Evolutionary conservation across 2,329 filamentous ascomycete species (phyloP), one percentile per base, ranked within the genome.

Genomic region (Talaromyces sp.): DNA sequence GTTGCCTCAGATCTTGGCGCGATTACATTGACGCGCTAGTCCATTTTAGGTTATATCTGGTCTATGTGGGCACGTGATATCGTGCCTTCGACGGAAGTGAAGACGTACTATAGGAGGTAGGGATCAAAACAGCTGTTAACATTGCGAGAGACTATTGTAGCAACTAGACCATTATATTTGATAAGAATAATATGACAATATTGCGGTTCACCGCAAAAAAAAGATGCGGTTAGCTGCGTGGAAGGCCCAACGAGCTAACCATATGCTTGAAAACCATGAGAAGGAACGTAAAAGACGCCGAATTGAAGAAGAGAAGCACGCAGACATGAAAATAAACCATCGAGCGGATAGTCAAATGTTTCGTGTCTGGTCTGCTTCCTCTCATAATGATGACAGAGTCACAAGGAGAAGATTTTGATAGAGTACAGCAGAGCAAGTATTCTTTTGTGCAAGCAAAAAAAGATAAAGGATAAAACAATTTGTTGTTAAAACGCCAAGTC

Each of bases 381-480:
- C 33, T 49, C 57, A 52, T 52, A 39, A 61, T 50, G 43, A 45
- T 59, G 33, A 56, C 49, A 59, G 11, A 59, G 52, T 24, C 57
- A 58, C 27, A 41, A 58, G 13, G 49, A 45, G 35, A 9, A 24
- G 45, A 27, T 62, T 64, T 58, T 65, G 58, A 11, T 66, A 66
- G 54, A 66, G 52, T 66, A 66, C 64, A 66, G 45, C 52, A 43
- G 37, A 56, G 31, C 39, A 45, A 43, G 50, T 14, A 62, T 50
- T 47, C 41, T 62, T 54, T 65, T 39, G 22, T 58, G 37, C 41
- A 54, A 58, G n/a, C 61, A 59, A 13, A 19, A 24, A 45, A 45
- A 31, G 27, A 43, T n/a, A 31, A 43, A 43, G 56, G 35, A 43
- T 39, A 27, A 43, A 58, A 58, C 39, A 58, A 58, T 58, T 43